Evolutionary conservation across 177 flowering plant species (phyloP), one percentile per base, ranked within the genome.

Genomic region (Vitis hybrid): DNA sequence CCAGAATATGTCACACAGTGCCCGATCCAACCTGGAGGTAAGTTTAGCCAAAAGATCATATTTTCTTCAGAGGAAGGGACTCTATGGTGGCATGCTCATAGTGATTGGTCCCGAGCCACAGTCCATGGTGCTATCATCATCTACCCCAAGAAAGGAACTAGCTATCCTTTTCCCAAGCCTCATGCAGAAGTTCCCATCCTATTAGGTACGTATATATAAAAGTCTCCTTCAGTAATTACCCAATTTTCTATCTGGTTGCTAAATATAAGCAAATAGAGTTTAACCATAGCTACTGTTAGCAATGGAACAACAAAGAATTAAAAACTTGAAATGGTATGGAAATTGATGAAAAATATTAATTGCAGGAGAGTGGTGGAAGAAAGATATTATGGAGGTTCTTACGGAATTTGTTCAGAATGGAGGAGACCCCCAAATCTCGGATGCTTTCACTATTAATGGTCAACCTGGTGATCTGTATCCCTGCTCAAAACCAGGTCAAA

Each of bases 81-180:
- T 1, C 50, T 78, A 11, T 74, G 72, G 81, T 78, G 81, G 80
- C 80, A 78, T 64, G 80, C 80, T 14, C 80, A 78, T n/a, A 78
- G 72, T 18, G 69, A 67, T 14, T 74, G 77, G 77, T 4, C 63
- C 2, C 50, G 81, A 13, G 74, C 75, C 8, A 78, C 75, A 0
- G 77, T 78, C 20, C 72, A 78, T 49, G 81, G 81, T 0, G 65
- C 69, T 32, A 67, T 76, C 46, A 4, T 78, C 1, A 15, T 78
- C 58, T 15, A 51, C 27, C 82, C 82, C 1, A 63, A 27, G 49
- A 9, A 10, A 1, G 72, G 69, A 58, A 57, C 57, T 27, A 10
- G 11, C 4, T 76, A 56, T 54, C 82, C 82, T 8, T 79, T 79
- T 24, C 69, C 67, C 52, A 57, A 63, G 9, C 76, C 79, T 13